These are phyloP conservation scores for Zymoseptoria passerinii DNA, from an alignment of 2,329 filamentous ascomycete genomes.

Conservation along the genomic window DNA sequence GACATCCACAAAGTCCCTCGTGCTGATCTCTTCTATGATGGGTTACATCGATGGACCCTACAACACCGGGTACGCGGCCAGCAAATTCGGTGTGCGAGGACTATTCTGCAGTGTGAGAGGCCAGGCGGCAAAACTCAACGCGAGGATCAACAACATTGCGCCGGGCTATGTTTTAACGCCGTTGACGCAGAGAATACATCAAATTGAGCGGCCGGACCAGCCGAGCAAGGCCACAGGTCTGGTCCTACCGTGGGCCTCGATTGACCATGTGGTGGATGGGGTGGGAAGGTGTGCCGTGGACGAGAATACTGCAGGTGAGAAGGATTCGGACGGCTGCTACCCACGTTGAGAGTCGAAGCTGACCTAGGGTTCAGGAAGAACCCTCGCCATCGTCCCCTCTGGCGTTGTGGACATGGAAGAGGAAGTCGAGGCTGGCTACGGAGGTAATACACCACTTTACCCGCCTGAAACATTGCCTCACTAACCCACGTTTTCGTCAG, in stretches of 20 bases:
- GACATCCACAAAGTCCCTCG: slow-evolving; percentile 6
- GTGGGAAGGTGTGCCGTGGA: background rate
- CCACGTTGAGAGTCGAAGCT: background rate
- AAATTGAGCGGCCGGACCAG: background rate
- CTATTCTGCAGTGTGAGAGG: slow-evolving; percentile 9
- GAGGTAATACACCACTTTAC: background rate
- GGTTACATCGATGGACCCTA: slow-evolving; percentile 10
- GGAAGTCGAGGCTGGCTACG: background rate
- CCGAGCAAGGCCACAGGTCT: background rate
- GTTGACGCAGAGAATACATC: slow-evolving; percentile 1
- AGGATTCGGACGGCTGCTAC: background rate
- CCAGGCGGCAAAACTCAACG: slow-evolving; percentile 3
- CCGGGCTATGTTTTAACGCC: slow-evolving; percentile 12
- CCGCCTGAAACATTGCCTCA: background rate
- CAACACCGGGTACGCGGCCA: slow-evolving; percentile 5
- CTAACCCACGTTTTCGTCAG: background rate
- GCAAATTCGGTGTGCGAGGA: slow-evolving; percentile 10
- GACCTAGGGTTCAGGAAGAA: background rate
- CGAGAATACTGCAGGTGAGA: background rate
- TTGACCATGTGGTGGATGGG: background rate
- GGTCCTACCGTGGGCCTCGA: background rate
- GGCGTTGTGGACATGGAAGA: background rate
- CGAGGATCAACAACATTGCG: slow-evolving; percentile 11
- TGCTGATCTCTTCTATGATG: slow-evolving; percentile 11
- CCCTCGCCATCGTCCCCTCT: background rate